Base-by-base conservation (phyloP, 805 yeast species). In the Wickerhamomyces strasburgensis region DNA sequence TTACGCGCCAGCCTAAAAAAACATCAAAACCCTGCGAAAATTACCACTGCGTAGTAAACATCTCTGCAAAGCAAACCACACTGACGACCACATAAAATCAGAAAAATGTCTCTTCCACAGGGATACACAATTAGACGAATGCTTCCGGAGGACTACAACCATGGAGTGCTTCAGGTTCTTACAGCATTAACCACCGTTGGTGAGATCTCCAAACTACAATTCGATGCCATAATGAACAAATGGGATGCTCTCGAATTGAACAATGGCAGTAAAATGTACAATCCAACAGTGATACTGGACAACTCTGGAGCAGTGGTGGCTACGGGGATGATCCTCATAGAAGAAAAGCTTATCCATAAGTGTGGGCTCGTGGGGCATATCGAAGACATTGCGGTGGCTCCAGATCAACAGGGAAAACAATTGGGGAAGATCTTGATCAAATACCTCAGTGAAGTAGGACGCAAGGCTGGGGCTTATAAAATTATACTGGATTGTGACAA, bases 321-420 rank as follows among this genome's bases (percentile, higher is more conserved):
- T 4, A 77, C 88, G 0, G 98, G 98, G 0, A 78, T 83, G 57
- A 62, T 90, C 11, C 52, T 93, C 9, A 66, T 93, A 6, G 98
- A 90, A 58, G 72, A 71, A 34, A 90, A 90, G 59, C 62, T 82
- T 44, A 87, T 93, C 44, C 98, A 90, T 61, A 75, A 66, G 27
- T 78, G 93, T 57, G 94, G 95, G 0, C 60, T 71, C 35, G 94
- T 86, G 5, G 98, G 98, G 2, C 98, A 90, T 62, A 83, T 90
- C 45, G 98, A 90, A 55, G 98, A 90, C 57, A 90, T 90, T 43
- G 82, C 97, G 1, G 95, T 90, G 4, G 69, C 78, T 14, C 56
- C 58, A 21, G 62, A 69, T 14, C 84, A 84, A 56, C 97, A 89
- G 54, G 98, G 98, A 6, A 79, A 81, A 55, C 76, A 76, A 48